These are phyloP conservation scores for Ammopiptanthus mongolicus DNA, from an alignment of 306 rosid species.

Conservation along the genomic window DNA sequence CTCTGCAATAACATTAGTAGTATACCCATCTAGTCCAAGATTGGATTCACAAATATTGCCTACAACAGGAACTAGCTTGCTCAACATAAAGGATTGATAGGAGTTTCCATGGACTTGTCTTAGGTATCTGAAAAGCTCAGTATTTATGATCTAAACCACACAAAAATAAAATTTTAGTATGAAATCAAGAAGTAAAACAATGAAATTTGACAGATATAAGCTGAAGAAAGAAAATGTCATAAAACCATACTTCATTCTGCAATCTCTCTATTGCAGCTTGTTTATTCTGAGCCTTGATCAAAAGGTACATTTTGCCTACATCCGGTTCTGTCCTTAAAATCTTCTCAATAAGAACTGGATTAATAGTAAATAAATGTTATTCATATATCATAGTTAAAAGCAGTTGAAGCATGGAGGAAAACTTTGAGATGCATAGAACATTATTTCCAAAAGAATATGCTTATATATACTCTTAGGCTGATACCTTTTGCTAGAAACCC, in stretches of 20 bases:
- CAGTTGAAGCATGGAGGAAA: not conserved
- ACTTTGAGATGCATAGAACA: not conserved
- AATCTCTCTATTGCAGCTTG: conserved; percentile 78
- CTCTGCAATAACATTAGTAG: conserved; percentile 42
- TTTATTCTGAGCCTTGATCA: conserved; percentile 85
- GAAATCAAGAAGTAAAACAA: not conserved
- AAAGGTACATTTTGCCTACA: conserved; percentile 76
- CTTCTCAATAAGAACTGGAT: conserved; percentile 89
- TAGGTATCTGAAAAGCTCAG: conserved; percentile 84
- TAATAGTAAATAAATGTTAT: not conserved
- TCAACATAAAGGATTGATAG: conserved; percentile 72
- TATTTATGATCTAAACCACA: conserved; percentile 59
- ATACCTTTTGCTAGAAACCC: conserved; percentile 94
- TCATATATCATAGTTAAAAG: not conserved
- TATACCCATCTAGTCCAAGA: conserved; percentile 68
- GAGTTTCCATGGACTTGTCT: conserved; percentile 74
- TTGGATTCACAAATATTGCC: conserved; percentile 77
- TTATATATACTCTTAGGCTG: not conserved
- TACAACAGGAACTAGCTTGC: conserved; percentile 80
- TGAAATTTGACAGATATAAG: not conserved
- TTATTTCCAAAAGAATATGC: not conserved
- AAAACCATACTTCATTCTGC: conserved; percentile 63
- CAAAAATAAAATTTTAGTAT: not conserved
- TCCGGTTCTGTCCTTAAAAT: conserved; percentile 80
- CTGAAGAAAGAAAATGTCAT: not conserved